Conservation (phyloP, 2,329 filamentous ascomycete species). For the Cladosporium sp. region DNA sequence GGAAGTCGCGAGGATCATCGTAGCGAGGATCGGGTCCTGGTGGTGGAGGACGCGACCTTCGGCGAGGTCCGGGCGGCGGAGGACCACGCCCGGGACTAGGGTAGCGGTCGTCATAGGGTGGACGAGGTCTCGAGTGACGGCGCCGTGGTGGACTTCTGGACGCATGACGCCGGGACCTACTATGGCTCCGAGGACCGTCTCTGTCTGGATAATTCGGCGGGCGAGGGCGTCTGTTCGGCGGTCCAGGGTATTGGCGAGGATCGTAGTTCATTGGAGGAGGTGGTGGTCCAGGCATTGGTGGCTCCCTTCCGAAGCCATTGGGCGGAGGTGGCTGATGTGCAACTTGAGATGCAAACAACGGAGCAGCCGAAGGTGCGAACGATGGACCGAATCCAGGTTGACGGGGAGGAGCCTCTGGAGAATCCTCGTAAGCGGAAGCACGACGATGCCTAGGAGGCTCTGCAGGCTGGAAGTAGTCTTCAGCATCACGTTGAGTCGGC, state of each 20-base stretch:
- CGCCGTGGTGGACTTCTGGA: constrained; percentile 2
- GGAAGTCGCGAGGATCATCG: constrained; percentile 5
- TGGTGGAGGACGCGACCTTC: constrained; percentile 3
- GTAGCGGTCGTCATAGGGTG: constrained; percentile 5
- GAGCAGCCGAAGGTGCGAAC: constrained; percentile 43
- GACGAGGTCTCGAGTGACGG: constrained; percentile 3
- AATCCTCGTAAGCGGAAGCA: constrained; percentile 16
- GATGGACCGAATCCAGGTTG: constrained; percentile 22
- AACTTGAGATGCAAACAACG: constrained; percentile 45
- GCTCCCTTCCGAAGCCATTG: constrained; percentile 6
- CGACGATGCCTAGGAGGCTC: constrained; percentile 15
- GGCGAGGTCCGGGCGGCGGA: neutral
- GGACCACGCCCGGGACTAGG: neutral
- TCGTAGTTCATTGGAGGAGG: constrained; percentile 10
- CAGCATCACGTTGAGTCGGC: constrained; percentile 28
- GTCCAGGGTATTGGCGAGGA: constrained; percentile 11
- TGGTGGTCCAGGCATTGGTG: constrained; percentile 9
- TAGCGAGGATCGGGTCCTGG: neutral
- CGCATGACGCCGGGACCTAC: neutral
- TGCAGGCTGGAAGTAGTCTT: constrained; percentile 14
- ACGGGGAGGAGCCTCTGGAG: constrained; percentile 19
- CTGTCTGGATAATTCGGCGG: constrained; percentile 4
- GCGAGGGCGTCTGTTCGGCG: constrained; percentile 7
- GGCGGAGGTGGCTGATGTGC: constrained; percentile 25
- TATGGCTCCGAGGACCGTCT: constrained; percentile 3